Conservation (phyloP, 1,284 basidiomycete species). For the Boletus semigastroideus region DNA sequence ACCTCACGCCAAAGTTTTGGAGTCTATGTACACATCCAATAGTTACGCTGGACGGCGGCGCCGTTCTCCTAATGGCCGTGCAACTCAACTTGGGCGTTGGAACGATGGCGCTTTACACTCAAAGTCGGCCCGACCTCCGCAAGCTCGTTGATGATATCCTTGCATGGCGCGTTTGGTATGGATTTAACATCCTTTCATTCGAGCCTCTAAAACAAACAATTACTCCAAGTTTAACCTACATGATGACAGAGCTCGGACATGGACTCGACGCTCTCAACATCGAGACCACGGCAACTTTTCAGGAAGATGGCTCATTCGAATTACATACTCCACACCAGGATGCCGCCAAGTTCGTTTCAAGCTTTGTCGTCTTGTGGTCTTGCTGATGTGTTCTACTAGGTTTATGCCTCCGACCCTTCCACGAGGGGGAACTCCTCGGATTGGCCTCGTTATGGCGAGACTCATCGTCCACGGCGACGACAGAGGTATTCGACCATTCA, state of each 20-base stretch:
- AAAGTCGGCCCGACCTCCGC: background rate
- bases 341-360: background rate
- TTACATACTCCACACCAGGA: background rate
- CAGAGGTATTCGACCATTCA: background rate
- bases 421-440: background rate
- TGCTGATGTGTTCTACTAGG: background rate
- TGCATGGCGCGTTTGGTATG: background rate
- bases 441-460: background rate
- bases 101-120: background rate
- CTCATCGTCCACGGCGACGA: background rate
- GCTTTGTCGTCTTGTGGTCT: background rate
- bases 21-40: background rate
- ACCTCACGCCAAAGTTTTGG: background rate
- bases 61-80: background rate
- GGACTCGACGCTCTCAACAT: background rate
- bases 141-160: background rate
- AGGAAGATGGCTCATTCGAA: background rate
- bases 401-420: conserved; percentile 1
- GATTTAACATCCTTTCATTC: no score
- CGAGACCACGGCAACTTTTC: background rate
- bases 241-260: conserved; percentile 1
- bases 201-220: background rate
- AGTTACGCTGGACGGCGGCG: background rate
- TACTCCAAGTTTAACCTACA: background rate
- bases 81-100: background rate